phyloP scores from a whole-genome alignment of 2,329 filamentous ascomycete genomes.

The Cyanodermella asteris region DNA sequence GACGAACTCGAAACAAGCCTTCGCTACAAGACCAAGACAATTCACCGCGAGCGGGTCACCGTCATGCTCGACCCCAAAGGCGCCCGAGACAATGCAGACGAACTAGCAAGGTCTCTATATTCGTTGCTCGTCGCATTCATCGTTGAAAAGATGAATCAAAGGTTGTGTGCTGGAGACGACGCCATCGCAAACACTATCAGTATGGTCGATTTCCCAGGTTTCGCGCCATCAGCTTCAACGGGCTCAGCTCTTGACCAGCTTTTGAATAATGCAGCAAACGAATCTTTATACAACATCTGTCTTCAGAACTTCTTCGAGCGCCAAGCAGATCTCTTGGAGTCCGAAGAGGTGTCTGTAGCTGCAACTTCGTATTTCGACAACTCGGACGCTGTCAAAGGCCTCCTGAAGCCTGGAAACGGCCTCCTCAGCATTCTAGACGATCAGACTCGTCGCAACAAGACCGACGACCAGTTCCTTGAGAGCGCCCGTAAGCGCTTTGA shows the following conservation, averaged over 20 bases:
- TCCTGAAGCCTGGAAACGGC: constrained; percentile 83
- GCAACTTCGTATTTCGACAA: constrained; percentile 97
- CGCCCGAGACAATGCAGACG: constrained; percentile 77
- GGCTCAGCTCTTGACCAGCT: constrained; percentile 77
- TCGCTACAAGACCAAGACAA: constrained; percentile 90
- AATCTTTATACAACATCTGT: constrained; percentile 80
- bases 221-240: constrained; percentile 64
- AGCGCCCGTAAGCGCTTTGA: constrained; percentile 83
- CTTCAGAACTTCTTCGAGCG: constrained; percentile 91
- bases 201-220: constrained; percentile 90
- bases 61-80: constrained; percentile 90
- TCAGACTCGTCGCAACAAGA: constrained; percentile 73
- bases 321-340: constrained; percentile 81
- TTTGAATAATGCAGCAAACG: constrained; percentile 80
- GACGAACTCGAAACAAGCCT: constrained; percentile 69
- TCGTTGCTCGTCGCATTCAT: constrained; percentile 84
- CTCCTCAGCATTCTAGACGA: constrained; percentile 88
- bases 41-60: constrained; percentile 90
- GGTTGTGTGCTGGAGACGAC: constrained; percentile 69
- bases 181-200: constrained; percentile 82
- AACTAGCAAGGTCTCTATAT: constrained; percentile 81
- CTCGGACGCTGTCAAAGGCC: constrained; percentile 73
- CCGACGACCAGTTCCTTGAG: constrained; percentile 75
- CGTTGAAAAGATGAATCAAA: constrained; percentile 80
- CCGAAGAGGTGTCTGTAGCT: constrained; percentile 74